These are phyloP conservation scores for Aspergillus hancockii DNA, from an alignment of 495 filamentous ascomycete genomes.

Conservation along the genomic window DNA sequence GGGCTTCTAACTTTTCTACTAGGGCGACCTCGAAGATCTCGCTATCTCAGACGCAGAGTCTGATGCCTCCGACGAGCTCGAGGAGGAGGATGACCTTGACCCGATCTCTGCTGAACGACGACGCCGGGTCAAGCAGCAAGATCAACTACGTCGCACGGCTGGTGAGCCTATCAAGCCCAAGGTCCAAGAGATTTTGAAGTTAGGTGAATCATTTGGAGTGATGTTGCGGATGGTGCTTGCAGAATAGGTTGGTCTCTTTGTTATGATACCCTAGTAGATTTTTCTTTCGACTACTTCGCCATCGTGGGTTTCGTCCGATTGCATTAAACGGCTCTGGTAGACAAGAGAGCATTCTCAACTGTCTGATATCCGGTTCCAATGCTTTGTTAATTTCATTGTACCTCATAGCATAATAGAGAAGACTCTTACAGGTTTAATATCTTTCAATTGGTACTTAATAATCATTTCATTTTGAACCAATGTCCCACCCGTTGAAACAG, in stretches of 20 bases:
- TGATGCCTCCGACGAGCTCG: slow-evolving; percentile 63
- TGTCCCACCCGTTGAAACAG: not conserved
- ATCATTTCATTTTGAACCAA: not conserved
- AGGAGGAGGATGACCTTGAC: slow-evolving; percentile 77
- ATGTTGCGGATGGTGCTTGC: slow-evolving; percentile 89
- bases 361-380: not conserved
- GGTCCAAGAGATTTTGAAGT: slow-evolving; percentile 73
- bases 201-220: slow-evolving; percentile 74
- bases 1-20: slow-evolving; percentile 17
- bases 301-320: slow-evolving; percentile 5
- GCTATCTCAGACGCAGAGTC: slow-evolving; percentile 72
- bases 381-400: not conserved
- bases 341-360: not conserved
- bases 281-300: slow-evolving; percentile 8
- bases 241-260: slow-evolving; percentile 45
- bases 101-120: slow-evolving; percentile 84
- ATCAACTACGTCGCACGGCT: slow-evolving; percentile 76
- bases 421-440: not conserved
- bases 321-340: slow-evolving; percentile 1
- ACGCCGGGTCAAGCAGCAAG: slow-evolving; percentile 69
- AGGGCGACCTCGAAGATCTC: slow-evolving; percentile 79
- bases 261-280: slow-evolving; percentile 24
- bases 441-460: not conserved
- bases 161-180: slow-evolving; percentile 88
- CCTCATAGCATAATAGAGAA: slow-evolving; percentile 1